These are phyloP conservation scores for Chalaropsis ovoidea DNA, from an alignment of 2,329 filamentous ascomycete genomes.

Conservation along the genomic window DNA sequence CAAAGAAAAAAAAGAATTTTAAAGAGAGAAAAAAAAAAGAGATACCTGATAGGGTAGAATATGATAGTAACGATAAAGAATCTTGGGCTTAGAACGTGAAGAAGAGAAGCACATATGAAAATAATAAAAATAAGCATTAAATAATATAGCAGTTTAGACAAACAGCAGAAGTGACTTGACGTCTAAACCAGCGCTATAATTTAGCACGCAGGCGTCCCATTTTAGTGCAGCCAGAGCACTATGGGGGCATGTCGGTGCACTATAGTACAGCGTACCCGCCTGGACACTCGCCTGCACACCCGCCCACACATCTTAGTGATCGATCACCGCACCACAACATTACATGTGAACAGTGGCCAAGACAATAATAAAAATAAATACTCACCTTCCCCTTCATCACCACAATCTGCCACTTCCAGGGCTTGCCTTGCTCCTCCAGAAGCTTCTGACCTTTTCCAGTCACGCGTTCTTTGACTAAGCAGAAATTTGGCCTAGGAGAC, in stretches of 20 bases:
- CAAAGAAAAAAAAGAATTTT: conserved; percentile 17
- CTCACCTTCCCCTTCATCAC: not conserved
- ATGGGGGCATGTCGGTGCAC: not conserved
- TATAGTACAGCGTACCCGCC: not conserved
- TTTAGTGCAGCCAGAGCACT: not conserved
- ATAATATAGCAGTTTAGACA: not conserved
- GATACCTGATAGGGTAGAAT: not conserved
- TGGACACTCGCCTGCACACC: not conserved
- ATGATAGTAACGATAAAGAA: conserved; percentile 5
- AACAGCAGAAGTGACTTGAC: conserved; percentile 2
- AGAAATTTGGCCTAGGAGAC: not conserved
- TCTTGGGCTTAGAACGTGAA: not conserved
- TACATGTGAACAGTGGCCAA: not conserved
- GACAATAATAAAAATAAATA: not conserved
- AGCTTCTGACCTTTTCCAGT: not conserved
- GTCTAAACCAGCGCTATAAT: not conserved
- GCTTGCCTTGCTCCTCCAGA: not conserved
- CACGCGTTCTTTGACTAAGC: conserved; percentile 2
- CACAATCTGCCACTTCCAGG: not conserved
- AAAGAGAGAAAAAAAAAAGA: not conserved
- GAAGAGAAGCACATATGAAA: too few species aligned
- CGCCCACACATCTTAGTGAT: not conserved
- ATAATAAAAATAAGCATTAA: not conserved
- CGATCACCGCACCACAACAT: too few species aligned
- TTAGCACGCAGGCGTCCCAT: not conserved